These are phyloP conservation scores for Annulohypoxylon bovei DNA, from an alignment of 495 filamentous ascomycete species.

Conservation along the genomic window DNA sequence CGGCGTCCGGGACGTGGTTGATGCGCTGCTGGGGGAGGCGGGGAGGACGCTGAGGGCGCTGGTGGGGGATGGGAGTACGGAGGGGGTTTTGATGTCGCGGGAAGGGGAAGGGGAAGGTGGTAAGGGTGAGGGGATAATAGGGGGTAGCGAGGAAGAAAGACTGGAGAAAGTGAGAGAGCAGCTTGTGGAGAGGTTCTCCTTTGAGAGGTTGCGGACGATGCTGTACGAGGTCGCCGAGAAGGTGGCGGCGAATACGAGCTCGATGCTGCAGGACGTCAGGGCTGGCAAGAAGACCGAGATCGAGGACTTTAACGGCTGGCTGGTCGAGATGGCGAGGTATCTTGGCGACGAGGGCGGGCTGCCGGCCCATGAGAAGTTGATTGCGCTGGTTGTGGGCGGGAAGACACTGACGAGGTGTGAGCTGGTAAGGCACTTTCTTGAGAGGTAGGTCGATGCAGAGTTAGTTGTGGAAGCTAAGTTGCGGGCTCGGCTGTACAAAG, in stretches of 20 bases:
- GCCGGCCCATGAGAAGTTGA: constrained; percentile 44
- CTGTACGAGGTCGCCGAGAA: constrained; percentile 61
- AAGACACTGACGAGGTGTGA: constrained; percentile 31
- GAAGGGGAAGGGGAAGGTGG: not conserved
- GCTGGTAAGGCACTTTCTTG: constrained; percentile 26
- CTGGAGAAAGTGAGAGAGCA: constrained; percentile 66
- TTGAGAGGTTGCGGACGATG: constrained; percentile 30
- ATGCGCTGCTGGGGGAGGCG: constrained; percentile 71
- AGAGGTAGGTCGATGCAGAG: not conserved
- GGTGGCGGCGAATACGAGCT: constrained; percentile 74
- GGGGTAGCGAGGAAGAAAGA: constrained; percentile 55
- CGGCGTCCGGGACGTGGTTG: constrained; percentile 60
- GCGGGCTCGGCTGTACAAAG: not conserved
- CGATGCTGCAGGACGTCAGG: constrained; percentile 82
- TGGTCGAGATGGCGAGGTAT: constrained; percentile 58
- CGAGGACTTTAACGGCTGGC: constrained; percentile 85
- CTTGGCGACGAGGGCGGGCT: constrained; percentile 36
- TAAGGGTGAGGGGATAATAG: not conserved
- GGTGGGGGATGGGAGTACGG: constrained; percentile 37
- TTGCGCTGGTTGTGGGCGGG: constrained; percentile 41
- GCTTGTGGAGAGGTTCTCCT: constrained; percentile 49
- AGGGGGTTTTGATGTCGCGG: constrained; percentile 32
- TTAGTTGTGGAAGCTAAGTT: too few relatives aligned
- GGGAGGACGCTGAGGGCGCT: constrained; percentile 65
- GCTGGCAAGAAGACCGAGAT: constrained; percentile 75